Percentiles rank a stretch among this genome's conserved stretches.
Conservation (phyloP, 1,284 basidiomycete genomes). For the Ganoderma lingzhi region DNA sequence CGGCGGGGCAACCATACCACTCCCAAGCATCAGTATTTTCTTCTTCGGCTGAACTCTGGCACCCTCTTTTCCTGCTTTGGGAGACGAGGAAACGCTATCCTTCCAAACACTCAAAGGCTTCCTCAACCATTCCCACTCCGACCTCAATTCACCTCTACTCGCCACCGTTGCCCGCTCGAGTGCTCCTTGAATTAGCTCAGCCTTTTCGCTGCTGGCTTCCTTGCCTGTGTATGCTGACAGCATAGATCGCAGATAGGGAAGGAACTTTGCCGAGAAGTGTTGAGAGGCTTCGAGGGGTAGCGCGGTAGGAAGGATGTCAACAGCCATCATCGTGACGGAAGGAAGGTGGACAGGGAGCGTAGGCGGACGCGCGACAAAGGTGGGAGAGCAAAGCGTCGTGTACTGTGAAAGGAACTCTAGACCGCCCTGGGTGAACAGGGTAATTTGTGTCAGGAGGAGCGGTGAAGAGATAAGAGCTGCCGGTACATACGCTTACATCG, state of each 20-base stretch:
- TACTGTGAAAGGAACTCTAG: constrained; percentile 81
- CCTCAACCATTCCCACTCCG: constrained; percentile 67
- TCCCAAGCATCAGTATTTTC: constrained; percentile 86
- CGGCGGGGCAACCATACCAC: constrained; percentile 92
- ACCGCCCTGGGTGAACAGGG: constrained; percentile 67
- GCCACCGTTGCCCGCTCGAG: constrained; percentile 78
- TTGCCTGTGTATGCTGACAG: constrained; percentile 48
- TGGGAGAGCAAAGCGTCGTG: constrained; percentile 82
- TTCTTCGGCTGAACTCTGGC: constrained; percentile 44
- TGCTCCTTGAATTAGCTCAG: constrained; percentile 47
- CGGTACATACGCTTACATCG: constrained; percentile 70
- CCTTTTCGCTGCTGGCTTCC: constrained; percentile 31
- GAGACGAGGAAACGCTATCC: constrained; percentile 19
- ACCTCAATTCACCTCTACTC: constrained; percentile 60
- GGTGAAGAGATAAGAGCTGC: neutral
- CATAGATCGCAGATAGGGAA: constrained; percentile 74
- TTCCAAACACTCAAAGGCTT: constrained; percentile 57
- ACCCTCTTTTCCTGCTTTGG: neutral
- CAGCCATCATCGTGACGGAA: constrained; percentile 80
- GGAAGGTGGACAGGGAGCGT: constrained; percentile 55
- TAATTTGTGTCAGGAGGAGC: neutral
- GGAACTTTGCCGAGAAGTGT: constrained; percentile 74
- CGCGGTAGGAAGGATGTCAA: constrained; percentile 89
- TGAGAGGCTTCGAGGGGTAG: constrained; percentile 83
- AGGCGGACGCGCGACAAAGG: constrained; percentile 61